A percentile compares a stretch with the other conserved stretches of the same genome.
Evolutionary conservation across 306 rosid genomes (phyloP).

Genomic region (Fragaria iinumae): DNA sequence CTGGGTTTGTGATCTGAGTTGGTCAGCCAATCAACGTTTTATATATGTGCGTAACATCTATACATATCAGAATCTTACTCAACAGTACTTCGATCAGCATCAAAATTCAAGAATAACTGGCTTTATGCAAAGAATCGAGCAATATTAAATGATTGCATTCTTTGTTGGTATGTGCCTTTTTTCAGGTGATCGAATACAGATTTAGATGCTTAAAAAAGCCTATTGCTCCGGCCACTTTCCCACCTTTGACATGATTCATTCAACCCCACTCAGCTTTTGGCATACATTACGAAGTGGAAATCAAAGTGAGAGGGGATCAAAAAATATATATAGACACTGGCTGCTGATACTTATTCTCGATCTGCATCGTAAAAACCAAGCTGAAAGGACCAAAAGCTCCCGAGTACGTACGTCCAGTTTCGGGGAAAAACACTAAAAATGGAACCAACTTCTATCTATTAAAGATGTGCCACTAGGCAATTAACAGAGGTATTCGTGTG

Average conservation of each 20-base stretch:
- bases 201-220: conserved; percentile 36
- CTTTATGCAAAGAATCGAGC: conserved; percentile 3
- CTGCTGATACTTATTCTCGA: conserved; percentile 12
- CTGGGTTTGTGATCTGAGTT: not conserved
- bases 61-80: not conserved
- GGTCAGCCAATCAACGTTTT: not conserved
- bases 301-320: conserved; percentile 24
- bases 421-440: no score
- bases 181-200: conserved; percentile 20
- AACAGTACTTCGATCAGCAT: not conserved
- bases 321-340: conserved; percentile 24
- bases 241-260: conserved; percentile 17
- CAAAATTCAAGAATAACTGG: not conserved
- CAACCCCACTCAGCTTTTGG: conserved; percentile 38
- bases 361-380: conserved; percentile 20
- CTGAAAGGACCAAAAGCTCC: conserved; percentile 11
- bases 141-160: conserved; percentile 9
- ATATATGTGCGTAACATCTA: not conserved
- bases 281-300: conserved; percentile 29
- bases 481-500: conserved; percentile 33
- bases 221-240: conserved; percentile 63
- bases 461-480: conserved; percentile 10
- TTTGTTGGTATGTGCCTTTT: conserved; percentile 22
- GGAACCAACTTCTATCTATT: conserved; percentile 26
- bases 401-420: no score